Evolutionary conservation across 495 filamentous ascomycete genomes (phyloP).

Genomic region (Penicillium bovifimosum): DNA sequence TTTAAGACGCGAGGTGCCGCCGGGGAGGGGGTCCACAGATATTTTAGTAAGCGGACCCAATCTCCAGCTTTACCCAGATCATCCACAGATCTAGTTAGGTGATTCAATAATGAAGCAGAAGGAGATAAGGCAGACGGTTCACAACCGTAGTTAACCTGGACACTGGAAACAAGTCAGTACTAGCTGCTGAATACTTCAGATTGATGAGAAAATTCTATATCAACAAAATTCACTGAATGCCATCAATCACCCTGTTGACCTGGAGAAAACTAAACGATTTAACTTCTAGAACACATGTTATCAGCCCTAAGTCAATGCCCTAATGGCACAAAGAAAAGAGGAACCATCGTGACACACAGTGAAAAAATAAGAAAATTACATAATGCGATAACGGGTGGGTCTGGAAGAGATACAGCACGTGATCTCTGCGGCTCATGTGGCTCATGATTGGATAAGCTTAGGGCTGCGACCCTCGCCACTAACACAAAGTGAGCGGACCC

Average conservation of each 20-base stretch:
- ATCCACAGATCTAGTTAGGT: conserved; percentile 4
- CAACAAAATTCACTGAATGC: background rate
- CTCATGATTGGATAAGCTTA: conserved; percentile 29
- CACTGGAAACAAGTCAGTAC: no score
- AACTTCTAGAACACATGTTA: conserved; percentile 15
- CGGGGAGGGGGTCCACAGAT: conserved; percentile 8
- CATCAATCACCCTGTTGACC: background rate
- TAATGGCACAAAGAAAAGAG: conserved; percentile 7
- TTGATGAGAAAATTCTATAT: background rate
- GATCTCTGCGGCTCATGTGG: conserved; percentile 1
- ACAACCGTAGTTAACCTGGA: background rate
- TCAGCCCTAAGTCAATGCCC: conserved; percentile 24
- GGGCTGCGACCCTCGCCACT: conserved; percentile 38
- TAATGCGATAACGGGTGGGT: background rate
- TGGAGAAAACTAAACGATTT: background rate
- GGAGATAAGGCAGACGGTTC: background rate
- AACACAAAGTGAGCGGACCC: conserved; percentile 32
- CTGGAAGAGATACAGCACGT: conserved; percentile 13
- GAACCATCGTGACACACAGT: conserved; percentile 6
- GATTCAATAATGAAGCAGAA: background rate
- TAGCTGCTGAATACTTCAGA: background rate
- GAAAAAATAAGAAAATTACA: conserved; percentile 1
- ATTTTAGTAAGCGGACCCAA: conserved; percentile 30
- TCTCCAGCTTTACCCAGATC: conserved; percentile 4
- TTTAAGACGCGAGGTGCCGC: conserved; percentile 4